phyloP scores from a whole-genome alignment of 2,329 filamentous ascomycete genomes.

The Colletotrichum sp. region DNA sequence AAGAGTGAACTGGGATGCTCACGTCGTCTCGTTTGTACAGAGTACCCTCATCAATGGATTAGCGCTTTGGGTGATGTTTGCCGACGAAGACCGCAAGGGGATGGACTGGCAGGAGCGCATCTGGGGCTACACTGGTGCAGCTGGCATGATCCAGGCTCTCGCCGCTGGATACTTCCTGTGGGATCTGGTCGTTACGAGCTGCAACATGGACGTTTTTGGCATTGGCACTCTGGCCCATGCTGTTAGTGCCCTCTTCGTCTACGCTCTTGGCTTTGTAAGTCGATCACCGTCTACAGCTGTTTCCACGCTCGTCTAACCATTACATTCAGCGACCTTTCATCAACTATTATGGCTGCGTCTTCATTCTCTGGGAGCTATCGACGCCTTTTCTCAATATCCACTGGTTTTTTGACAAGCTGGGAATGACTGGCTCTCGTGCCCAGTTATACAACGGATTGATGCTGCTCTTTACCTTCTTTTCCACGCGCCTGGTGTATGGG shows the following conservation, averaged over 20 bases:
- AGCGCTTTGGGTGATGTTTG: conserved; percentile 75
- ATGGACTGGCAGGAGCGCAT: conserved; percentile 74
- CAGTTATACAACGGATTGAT: conserved; percentile 81
- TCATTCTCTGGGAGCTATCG: conserved; percentile 88
- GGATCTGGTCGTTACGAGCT: conserved; percentile 75
- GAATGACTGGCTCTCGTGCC: conserved; percentile 74
- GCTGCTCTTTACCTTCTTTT: conserved; percentile 77
- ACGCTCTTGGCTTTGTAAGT: conserved; percentile 80
- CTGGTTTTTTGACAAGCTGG: conserved; percentile 90
- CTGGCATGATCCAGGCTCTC: conserved; percentile 76
- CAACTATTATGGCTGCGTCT: conserved; percentile 81
- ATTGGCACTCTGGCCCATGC: conserved; percentile 80
- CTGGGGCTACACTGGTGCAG: conserved; percentile 77
- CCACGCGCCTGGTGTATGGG: conserved; percentile 78
- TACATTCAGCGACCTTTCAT: conserved; percentile 74
- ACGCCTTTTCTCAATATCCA: conserved; percentile 87
- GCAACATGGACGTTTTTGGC: conserved; percentile 75
- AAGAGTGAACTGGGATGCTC: conserved; percentile 81
- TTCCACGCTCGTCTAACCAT: conserved; percentile 19
- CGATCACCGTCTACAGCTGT: neutral
- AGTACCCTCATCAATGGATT: conserved; percentile 73
- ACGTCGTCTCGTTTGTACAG: conserved; percentile 84
- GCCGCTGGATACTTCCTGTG: conserved; percentile 85
- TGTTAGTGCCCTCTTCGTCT: conserved; percentile 74
- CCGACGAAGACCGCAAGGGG: conserved; percentile 68